A percentile compares a stretch with the other conserved stretches of the same genome.
Evolutionary conservation across 495 filamentous ascomycete species (phyloP).

Genomic region (Paragyromitra xinjiangensis): DNA sequence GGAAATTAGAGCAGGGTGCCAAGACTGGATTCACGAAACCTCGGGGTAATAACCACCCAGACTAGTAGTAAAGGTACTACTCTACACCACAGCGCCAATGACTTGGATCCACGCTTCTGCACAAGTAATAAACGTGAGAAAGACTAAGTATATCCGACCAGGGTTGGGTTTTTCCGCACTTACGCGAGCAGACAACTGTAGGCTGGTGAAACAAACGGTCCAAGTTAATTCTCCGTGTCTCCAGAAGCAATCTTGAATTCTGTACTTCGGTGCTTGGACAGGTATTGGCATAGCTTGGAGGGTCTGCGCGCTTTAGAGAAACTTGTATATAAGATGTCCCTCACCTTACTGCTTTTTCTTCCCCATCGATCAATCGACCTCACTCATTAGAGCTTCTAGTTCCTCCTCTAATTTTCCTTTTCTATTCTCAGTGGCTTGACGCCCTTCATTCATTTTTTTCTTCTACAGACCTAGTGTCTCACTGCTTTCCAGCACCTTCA

Average conservation of each 20-base stretch:
- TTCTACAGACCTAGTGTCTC: slow-evolving; percentile 15
- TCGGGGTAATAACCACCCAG: slow-evolving; percentile 20
- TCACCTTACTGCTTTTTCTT: slow-evolving; percentile 10
- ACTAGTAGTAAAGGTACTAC: background rate
- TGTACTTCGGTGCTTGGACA: background rate
- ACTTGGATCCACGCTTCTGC: background rate
- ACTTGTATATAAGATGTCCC: slow-evolving; percentile 30
- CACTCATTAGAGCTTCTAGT: slow-evolving; percentile 16
- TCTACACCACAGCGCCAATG: slow-evolving; percentile 3
- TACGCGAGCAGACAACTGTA: slow-evolving; percentile 8
- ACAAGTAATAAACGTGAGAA: slow-evolving; percentile 30
- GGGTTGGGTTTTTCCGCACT: slow-evolving; percentile 8
- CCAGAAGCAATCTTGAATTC: background rate
- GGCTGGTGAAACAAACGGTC: slow-evolving; percentile 18
- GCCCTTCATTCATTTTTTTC: slow-evolving; percentile 20
- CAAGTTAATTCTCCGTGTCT: slow-evolving; percentile 22
- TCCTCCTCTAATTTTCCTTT: background rate
- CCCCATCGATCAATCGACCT: slow-evolving; percentile 40
- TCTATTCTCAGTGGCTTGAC: slow-evolving; percentile 24
- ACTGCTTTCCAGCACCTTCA: slow-evolving; percentile 4
- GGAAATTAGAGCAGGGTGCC: slow-evolving; percentile 3
- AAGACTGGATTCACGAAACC: slow-evolving; percentile 1
- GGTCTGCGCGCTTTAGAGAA: background rate
- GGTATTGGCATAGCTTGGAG: background rate
- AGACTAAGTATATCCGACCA: slow-evolving; percentile 20